Base-by-base conservation (phyloP, 31 red algal genomes). In the Endocladia muricata region DNA sequence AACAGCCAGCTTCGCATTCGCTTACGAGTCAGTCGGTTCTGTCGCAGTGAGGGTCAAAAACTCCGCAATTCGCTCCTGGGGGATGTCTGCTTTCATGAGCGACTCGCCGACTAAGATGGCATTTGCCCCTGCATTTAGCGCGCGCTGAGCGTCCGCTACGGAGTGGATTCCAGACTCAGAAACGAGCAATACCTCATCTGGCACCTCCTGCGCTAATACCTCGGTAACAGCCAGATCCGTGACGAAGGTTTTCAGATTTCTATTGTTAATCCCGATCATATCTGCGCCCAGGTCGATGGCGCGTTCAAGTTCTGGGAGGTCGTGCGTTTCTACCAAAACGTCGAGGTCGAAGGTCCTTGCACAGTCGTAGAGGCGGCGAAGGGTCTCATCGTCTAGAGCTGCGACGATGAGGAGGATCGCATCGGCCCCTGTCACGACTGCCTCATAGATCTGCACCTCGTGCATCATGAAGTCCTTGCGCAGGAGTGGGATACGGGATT, bases 401-500 rank as follows among this genome's bases (percentile, higher is more conserved):
- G 97, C 86, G 15, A 99, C 84, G 49, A 99, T 99, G 13, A 99
- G 63, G 1, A 99, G 70, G 17, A 99, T 81, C 4, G 97, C 97
- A 37, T 70, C 49, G 21, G 97, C 97, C n/a, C 97, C 97, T 11
- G 55, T 76, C 0, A 66, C 89, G 4, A 82, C 93, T 21, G 97
- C 97, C 69, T 99, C 97, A 1, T 89, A 89, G 72, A 99, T 96
- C 79, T 99, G 97, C 40, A 99, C 79, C 70, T 96, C 91, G 44
- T 99, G 89, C 31, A 99, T 96, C 35, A 90, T 94, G 79, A 99
- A 99, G 54, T 99, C 97, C 65, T 99, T 99, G 7, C 97, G 84
- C 28, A 99, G 78, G 0, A 96, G 83, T 2, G 93, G 93, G 37
- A 43, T 68, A 39, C 69, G 39, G 68, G 93, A 88, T 15, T 73